Percentiles rank a stretch among this genome's conserved stretches.
Evolutionary conservation across 1,284 basidiomycete species (phyloP).

Genomic region (Cutaneotrichosporon spelunceum): DNA sequence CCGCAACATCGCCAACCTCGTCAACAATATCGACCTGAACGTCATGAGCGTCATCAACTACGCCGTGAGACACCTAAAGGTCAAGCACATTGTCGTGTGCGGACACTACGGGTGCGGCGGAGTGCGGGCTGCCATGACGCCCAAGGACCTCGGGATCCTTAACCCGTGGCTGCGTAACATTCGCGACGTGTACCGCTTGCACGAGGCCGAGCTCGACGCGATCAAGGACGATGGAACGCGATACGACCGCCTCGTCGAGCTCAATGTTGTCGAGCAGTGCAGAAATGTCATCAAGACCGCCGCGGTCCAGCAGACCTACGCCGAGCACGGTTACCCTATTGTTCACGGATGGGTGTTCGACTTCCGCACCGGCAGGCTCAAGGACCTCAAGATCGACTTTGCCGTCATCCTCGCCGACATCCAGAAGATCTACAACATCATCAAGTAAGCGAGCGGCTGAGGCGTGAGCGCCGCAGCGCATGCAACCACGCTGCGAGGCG

Average conservation of each 20-base stretch:
- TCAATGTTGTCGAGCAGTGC: constrained; percentile 27
- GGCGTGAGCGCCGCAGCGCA: neutral
- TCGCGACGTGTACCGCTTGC: constrained; percentile 25
- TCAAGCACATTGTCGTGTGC: constrained; percentile 28
- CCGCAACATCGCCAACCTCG: constrained; percentile 28
- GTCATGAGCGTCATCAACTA: constrained; percentile 27
- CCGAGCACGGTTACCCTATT: constrained; percentile 20
- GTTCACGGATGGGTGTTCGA: constrained; percentile 27
- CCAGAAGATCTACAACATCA: constrained; percentile 27
- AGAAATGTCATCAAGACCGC: constrained; percentile 27
- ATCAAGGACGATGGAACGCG: constrained; percentile 13
- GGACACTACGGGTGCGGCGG: constrained; percentile 27
- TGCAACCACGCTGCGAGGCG: neutral
- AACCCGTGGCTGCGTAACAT: constrained; percentile 28
- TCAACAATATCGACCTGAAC: constrained; percentile 23
- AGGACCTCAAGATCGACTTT: constrained; percentile 25
- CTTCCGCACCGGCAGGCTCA: constrained; percentile 23
- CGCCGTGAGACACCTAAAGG: constrained; percentile 23
- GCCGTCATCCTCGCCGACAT: constrained; percentile 16
- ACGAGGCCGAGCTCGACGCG: constrained; percentile 23
- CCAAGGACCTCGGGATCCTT: constrained; percentile 24
- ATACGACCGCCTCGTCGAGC: constrained; percentile 25
- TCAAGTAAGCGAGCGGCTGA: neutral
- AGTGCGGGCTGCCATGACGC: constrained; percentile 25
- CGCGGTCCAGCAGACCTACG: constrained; percentile 20